Conservation (phyloP, 2,329 filamentous ascomycete species). For the Epichloe coenophiala region DNA sequence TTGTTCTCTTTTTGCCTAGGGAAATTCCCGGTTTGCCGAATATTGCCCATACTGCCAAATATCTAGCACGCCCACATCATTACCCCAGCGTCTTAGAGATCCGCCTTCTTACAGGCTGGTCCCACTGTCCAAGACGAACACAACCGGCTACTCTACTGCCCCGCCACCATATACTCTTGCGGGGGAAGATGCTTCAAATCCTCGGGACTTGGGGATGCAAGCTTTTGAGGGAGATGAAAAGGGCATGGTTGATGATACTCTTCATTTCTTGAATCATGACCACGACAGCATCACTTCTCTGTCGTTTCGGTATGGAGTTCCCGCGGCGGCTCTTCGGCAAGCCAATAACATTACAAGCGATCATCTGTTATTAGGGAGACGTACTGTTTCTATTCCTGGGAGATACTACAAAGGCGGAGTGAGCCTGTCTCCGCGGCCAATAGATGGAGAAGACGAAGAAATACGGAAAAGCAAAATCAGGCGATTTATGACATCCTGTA, state of each 20-base stretch:
- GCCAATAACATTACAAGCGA: conserved; percentile 61
- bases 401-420: conserved; percentile 54
- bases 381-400: conserved; percentile 58
- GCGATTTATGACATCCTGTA: conserved; percentile 67
- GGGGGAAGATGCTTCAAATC: background rate
- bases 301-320: conserved; percentile 58
- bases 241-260: conserved; percentile 41
- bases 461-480: conserved; percentile 55
- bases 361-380: conserved; percentile 54
- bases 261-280: conserved; percentile 63
- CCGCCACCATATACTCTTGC: conserved; percentile 25
- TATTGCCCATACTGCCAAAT: conserved; percentile 69
- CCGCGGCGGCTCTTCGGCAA: conserved; percentile 45
- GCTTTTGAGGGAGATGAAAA: conserved; percentile 16
- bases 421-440: conserved; percentile 53
- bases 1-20: conserved; percentile 14
- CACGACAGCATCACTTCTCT: conserved; percentile 55
- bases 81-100: conserved; percentile 50
- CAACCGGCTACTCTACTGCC: conserved; percentile 14
- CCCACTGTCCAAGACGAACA: conserved; percentile 14
- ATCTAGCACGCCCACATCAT: conserved; percentile 40
- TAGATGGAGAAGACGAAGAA: conserved; percentile 66
- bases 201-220: background rate
- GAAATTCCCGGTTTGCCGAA: conserved; percentile 52
- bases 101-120: conserved; percentile 50